Evolutionary conservation across 495 filamentous ascomycete genomes (phyloP).

Genomic region (Neurospora intermedia): DNA sequence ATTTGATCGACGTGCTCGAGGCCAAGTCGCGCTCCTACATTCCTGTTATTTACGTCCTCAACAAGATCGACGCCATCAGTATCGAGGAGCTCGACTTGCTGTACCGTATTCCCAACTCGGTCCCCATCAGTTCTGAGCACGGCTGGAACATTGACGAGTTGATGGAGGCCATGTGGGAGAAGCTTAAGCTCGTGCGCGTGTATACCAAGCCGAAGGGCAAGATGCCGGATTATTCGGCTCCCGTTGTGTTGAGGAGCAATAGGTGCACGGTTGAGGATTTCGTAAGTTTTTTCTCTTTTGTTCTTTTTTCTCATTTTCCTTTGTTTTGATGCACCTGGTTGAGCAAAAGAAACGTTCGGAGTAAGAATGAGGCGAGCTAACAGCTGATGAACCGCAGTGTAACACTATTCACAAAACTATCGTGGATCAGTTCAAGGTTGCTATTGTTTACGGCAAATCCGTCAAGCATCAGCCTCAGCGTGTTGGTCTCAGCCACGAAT

Average conservation of each 20-base stretch:
- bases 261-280: constrained; percentile 94
- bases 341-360: neutral
- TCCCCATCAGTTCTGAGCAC: constrained; percentile 93
- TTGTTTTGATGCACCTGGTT: constrained; percentile 6
- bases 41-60: constrained; percentile 93
- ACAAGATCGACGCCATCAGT: constrained; percentile 97
- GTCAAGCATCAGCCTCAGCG: constrained; percentile 98
- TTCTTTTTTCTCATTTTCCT: constrained; percentile 7
- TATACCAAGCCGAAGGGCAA: constrained; percentile 98
- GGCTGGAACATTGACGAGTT: constrained; percentile 98
- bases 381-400: constrained; percentile 48
- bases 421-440: constrained; percentile 88
- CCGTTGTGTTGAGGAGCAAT: constrained; percentile 74
- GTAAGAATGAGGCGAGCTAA: constrained; percentile 3
- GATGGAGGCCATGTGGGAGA: constrained; percentile 97
- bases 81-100: constrained; percentile 95
- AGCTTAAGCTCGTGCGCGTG: constrained; percentile 77
- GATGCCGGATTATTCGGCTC: constrained; percentile 82
- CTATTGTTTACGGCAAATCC: constrained; percentile 92
- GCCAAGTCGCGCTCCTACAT: constrained; percentile 94
- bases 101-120: constrained; percentile 93
- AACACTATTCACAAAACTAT: constrained; percentile 95
- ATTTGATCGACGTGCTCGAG: constrained; percentile 92
- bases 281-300: constrained; percentile 45
- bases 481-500: constrained; percentile 82